These are phyloP conservation scores for Onygenales sp. DNA, from an alignment of 2,329 filamentous ascomycete genomes.

Conservation along the genomic window DNA sequence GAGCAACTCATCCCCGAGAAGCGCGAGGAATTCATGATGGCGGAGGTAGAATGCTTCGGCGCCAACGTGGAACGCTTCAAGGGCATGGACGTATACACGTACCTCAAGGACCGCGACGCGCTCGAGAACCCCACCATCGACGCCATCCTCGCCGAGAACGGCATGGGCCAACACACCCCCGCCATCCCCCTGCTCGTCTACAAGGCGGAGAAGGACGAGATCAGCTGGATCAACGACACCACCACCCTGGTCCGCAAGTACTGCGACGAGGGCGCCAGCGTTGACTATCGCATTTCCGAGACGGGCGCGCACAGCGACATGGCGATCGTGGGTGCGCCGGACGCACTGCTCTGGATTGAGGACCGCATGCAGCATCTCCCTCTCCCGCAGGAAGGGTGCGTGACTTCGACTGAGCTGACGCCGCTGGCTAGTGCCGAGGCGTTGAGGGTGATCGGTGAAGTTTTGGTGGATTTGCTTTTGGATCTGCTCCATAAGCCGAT, in stretches of 20 bases:
- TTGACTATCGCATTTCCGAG: constrained; percentile 38
- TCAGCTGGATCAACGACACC: constrained; percentile 35
- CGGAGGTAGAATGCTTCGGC: constrained; percentile 14
- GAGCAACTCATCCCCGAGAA: constrained; percentile 12
- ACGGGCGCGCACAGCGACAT: constrained; percentile 33
- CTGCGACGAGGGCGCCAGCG: constrained; percentile 32
- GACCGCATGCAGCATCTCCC: constrained; percentile 14
- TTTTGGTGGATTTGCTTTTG: not conserved
- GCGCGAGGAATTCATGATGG: constrained; percentile 14
- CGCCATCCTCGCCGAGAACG: constrained; percentile 14
- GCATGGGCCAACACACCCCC: constrained; percentile 34
- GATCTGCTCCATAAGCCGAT: not conserved
- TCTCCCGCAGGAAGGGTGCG: constrained; percentile 8
- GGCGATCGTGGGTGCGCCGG: constrained; percentile 21
- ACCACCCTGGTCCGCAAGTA: constrained; percentile 36
- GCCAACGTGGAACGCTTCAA: constrained; percentile 14
- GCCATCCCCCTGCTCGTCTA: constrained; percentile 42
- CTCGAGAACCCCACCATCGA: constrained; percentile 9
- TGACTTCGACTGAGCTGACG: constrained; percentile 10
- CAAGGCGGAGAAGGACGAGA: constrained; percentile 42
- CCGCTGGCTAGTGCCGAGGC: constrained; percentile 9
- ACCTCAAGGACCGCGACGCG: constrained; percentile 12
- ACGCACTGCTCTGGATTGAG: constrained; percentile 23
- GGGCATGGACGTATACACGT: constrained; percentile 16
- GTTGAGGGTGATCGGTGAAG: not conserved